Evolutionary conservation across 2,329 filamentous ascomycete species (phyloP), one percentile per base, ranked within the genome.

Genomic region (Aspergillus terreus): DNA sequence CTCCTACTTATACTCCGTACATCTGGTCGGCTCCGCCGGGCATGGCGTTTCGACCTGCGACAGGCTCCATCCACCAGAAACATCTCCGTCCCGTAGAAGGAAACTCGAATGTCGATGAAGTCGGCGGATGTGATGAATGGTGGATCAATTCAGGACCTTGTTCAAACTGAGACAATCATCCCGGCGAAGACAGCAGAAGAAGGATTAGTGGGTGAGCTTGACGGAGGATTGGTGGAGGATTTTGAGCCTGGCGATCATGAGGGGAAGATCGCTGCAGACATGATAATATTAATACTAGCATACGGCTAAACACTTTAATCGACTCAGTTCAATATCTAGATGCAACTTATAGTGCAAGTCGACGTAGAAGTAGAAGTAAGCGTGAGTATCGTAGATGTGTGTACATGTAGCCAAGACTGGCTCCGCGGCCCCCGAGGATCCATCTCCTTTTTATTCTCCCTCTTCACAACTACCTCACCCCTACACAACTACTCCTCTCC

Each of bases 161-260:
- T 44, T 50, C 51, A 50, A 33, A 36, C 36, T 50, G 51, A 53
- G 51, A 53, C 51, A 50, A 35, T 19, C 35, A 50, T 42, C 17
- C 35, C 36, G 41, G 38, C 21, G 25, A 30, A 17, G 17, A 35
- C 40, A 4, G 19, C 30, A 23, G 14, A 27, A 23, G 33, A 27
- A 33, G 49, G 44, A 23, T 46, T 50, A 32, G 46, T 33, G 43
- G 44, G 44, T 47, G 49, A 38, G 30, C 44, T 15, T 27, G 43
- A 43, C 7, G n/a, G 23, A 46, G 27, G 42, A 49, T 52, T 46
- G 35, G 42, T 46, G 46, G 47, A 30, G 17, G 17, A 33, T 41
- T 12, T 45, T 7, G 23, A n/a, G 17, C 10, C 7, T 30, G 6
- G 7, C 27, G 27, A 30, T 30, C 27, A 30, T 6, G 27, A 30